These are phyloP conservation scores for Fusarium sp. DNA, from an alignment of 2,329 filamentous ascomycete genomes.

Conservation along the genomic window DNA sequence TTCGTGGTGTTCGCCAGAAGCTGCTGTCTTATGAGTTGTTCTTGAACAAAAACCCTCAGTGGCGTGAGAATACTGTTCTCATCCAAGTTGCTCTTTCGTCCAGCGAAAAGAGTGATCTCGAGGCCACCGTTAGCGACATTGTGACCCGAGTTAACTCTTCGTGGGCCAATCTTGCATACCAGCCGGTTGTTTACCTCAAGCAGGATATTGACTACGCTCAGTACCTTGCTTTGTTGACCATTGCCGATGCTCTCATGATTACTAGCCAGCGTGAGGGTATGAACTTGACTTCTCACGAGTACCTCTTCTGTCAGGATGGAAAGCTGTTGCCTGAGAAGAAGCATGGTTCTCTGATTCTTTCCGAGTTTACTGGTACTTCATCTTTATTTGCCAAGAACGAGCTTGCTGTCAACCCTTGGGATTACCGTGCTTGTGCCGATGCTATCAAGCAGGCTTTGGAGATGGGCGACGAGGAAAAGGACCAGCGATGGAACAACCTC, in stretches of 20 bases:
- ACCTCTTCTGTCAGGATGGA: constrained; percentile 91
- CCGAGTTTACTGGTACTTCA: constrained; percentile 93
- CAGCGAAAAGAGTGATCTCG: constrained; percentile 86
- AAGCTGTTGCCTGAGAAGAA: constrained; percentile 75
- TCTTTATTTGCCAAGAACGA: constrained; percentile 85
- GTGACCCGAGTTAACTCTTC: constrained; percentile 93
- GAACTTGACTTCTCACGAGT: constrained; percentile 96
- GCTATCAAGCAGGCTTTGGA: constrained; percentile 86
- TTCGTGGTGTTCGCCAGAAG: constrained; percentile 93
- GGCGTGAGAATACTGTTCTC: constrained; percentile 86
- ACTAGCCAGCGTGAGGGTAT: constrained; percentile 96
- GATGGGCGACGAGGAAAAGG: constrained; percentile 80
- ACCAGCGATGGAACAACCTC: constrained; percentile 77
- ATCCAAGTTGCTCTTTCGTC: constrained; percentile 95
- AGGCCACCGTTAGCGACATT: constrained; percentile 91
- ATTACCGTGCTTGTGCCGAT: constrained; percentile 87
- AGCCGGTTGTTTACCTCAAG: constrained; percentile 92
- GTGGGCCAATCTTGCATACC: constrained; percentile 90
- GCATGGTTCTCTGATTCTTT: constrained; percentile 89
- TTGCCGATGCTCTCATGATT: constrained; percentile 93
- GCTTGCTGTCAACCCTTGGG: constrained; percentile 93
- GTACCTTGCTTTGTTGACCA: constrained; percentile 89
- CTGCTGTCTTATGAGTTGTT: constrained; percentile 92
- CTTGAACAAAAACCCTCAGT: constrained; percentile 91
- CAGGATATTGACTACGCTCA: constrained; percentile 94